phyloP scores from a whole-genome alignment of 2,329 filamentous ascomycete species.

The Amylocarpus encephaloides region DNA sequence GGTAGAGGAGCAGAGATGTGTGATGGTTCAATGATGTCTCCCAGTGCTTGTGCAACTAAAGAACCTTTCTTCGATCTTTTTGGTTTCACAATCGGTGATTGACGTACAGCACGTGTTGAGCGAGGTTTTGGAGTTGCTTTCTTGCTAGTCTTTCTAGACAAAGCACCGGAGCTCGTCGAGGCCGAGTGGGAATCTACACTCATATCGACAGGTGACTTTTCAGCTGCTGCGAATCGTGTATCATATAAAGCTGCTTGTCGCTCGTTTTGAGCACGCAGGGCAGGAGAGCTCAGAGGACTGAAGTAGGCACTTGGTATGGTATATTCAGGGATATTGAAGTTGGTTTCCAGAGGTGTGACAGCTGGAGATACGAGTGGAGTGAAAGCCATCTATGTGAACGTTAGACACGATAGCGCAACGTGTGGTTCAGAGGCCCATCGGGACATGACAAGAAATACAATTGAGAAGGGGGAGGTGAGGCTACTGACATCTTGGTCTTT shows the following conservation, averaged over 20 bases:
- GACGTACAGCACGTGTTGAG: conserved; percentile 30
- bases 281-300: conserved; percentile 75
- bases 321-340: conserved; percentile 49
- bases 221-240: conserved; percentile 34
- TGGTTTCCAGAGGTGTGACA: conserved; percentile 69
- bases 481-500: conserved; percentile 60
- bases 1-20: conserved; percentile 32
- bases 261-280: conserved; percentile 66
- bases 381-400: conserved; percentile 57
- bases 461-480: neutral
- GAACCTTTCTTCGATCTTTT: conserved; percentile 39
- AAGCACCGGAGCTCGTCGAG: conserved; percentile 17
- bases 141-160: conserved; percentile 21
- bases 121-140: conserved; percentile 20
- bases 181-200: conserved; percentile 27
- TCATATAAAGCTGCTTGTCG: conserved; percentile 35
- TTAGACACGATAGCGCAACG: neutral
- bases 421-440: conserved; percentile 3
- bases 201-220: conserved; percentile 29
- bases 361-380: conserved; percentile 80
- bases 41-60: conserved; percentile 37
- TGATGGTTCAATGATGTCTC: conserved; percentile 32
- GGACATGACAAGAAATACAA: conserved; percentile 2
- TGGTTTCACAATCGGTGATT: conserved; percentile 36
- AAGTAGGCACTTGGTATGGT: conserved; percentile 68